Evolutionary conservation across 805 yeast species (phyloP).

Genomic region (Wickerhamiella slavikovae): DNA sequence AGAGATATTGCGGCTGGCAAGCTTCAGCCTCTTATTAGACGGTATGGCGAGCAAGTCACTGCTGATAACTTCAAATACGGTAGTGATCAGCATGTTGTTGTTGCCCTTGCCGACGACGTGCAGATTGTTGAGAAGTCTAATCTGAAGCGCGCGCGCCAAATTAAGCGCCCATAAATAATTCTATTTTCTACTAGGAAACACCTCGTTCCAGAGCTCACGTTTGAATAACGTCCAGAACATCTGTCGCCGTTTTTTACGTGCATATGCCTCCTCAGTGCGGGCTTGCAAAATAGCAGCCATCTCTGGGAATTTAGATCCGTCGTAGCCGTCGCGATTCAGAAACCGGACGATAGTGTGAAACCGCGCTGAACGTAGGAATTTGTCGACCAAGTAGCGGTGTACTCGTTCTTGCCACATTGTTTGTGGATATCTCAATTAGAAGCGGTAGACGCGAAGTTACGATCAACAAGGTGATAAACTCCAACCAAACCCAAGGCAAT

Average conservation of each 20-base stretch:
- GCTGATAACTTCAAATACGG: conserved; percentile 68
- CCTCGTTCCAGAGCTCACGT: conserved; percentile 11
- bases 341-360: conserved; percentile 12
- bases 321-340: conserved; percentile 10
- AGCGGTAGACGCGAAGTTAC: conserved; percentile 18
- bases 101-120: conserved; percentile 60
- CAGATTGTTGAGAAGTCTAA: conserved; percentile 41
- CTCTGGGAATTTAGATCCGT: conserved; percentile 6
- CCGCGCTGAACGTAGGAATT: conserved; percentile 10
- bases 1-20: conserved; percentile 34
- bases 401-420: conserved; percentile 10
- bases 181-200: conserved; percentile 5
- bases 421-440: neutral
- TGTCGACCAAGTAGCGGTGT: conserved; percentile 10
- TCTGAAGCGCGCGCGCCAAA: conserved; percentile 38
- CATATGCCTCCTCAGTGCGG: conserved; percentile 3
- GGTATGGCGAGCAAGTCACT: conserved; percentile 38
- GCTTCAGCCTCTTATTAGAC: conserved; percentile 34
- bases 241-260: conserved; percentile 5
- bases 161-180: conserved; percentile 18
- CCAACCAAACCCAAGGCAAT: conserved; percentile 49
- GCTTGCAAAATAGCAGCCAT: conserved; percentile 3
- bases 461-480: conserved; percentile 44
- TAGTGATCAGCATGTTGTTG: conserved; percentile 45
- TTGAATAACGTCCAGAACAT: conserved; percentile 10